phyloP scores from a whole-genome alignment of 208 protist species.

The Crithidia bombi region DNA sequence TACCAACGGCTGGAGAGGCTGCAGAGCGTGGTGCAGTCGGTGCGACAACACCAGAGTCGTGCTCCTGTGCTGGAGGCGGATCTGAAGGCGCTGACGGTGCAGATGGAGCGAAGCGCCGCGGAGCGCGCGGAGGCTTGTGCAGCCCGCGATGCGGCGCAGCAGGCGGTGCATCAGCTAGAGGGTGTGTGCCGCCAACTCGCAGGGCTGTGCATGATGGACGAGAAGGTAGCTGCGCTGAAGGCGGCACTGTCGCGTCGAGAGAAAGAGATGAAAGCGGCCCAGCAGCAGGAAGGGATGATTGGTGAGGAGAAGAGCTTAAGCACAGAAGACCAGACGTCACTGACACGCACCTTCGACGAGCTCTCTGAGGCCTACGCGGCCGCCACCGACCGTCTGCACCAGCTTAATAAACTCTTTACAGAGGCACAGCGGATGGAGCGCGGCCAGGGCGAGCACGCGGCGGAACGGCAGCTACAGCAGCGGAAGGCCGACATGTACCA shows the following conservation, averaged over 20 bases:
- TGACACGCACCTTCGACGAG: constrained; percentile 46
- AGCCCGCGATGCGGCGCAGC: constrained; percentile 13
- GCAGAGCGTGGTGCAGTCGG: constrained; percentile 36
- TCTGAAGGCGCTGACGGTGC: constrained; percentile 1
- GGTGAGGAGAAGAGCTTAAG: background rate
- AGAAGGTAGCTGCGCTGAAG: constrained; percentile 22
- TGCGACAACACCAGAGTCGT: constrained; percentile 35
- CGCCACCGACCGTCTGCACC: constrained; percentile 48
- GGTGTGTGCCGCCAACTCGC: constrained; percentile 22
- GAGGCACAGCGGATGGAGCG: constrained; percentile 63
- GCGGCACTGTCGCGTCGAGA: constrained; percentile 31
- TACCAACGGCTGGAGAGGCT: constrained; percentile 45
- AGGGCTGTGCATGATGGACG: constrained; percentile 24
- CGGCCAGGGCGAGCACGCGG: constrained; percentile 38
- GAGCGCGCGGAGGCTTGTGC: constrained; percentile 12
- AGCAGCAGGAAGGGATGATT: constrained; percentile 1
- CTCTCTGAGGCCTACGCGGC: constrained; percentile 56
- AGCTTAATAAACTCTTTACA: constrained; percentile 60
- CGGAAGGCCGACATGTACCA: constrained; percentile 45
- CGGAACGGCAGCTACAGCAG: constrained; percentile 37
- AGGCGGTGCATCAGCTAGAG: constrained; percentile 26
- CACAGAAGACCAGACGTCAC: background rate
- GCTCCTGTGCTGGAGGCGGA: constrained; percentile 42
- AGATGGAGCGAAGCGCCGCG: background rate
- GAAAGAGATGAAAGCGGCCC: constrained; percentile 18